phyloP scores from a whole-genome alignment of 805 yeast species.

The Wickerhamiella nectarea region DNA sequence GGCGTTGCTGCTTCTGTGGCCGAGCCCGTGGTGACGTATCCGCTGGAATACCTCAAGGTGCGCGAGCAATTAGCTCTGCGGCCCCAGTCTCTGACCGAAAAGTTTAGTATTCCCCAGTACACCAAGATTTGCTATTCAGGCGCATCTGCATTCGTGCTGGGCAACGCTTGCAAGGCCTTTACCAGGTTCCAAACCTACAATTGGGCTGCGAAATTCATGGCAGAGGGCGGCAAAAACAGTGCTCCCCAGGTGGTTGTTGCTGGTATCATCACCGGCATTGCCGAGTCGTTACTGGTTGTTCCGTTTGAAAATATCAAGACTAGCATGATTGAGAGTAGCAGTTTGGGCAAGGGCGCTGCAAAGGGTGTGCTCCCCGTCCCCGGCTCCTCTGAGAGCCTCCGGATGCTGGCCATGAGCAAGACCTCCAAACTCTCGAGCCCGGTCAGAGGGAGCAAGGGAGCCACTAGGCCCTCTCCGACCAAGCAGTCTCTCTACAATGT shows the following conservation, averaged over 20 bases:
- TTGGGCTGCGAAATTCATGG: conserved; percentile 54
- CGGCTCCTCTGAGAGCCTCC: conserved; percentile 12
- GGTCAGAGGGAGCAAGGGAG: neutral
- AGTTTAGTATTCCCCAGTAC: conserved; percentile 16
- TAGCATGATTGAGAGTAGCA: conserved; percentile 47
- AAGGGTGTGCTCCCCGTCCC: conserved; percentile 25
- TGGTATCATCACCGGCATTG: conserved; percentile 67
- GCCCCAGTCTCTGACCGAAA: conserved; percentile 10
- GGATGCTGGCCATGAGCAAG: neutral
- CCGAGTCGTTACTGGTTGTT: conserved; percentile 61
- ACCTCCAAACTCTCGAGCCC: neutral
- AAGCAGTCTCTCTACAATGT: conserved; percentile 20
- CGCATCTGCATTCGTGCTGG: conserved; percentile 59
- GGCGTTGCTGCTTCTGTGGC: conserved; percentile 28
- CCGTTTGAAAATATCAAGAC: conserved; percentile 81
- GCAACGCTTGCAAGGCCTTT: conserved; percentile 58
- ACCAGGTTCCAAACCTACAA: conserved; percentile 66
- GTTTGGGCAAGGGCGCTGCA: conserved; percentile 19
- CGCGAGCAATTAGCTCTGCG: conserved; percentile 26
- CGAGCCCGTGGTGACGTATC: conserved; percentile 29
- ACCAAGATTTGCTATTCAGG: conserved; percentile 36
- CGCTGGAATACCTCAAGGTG: conserved; percentile 30
- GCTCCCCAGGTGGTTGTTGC: conserved; percentile 78
- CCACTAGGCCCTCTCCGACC: neutral
- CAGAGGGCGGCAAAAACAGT: conserved; percentile 35